Evolutionary conservation across 2,329 filamentous ascomycete genomes (phyloP), one percentile per base, ranked within the genome.

Genomic region (Zelopaecilomyces penicillatus): DNA sequence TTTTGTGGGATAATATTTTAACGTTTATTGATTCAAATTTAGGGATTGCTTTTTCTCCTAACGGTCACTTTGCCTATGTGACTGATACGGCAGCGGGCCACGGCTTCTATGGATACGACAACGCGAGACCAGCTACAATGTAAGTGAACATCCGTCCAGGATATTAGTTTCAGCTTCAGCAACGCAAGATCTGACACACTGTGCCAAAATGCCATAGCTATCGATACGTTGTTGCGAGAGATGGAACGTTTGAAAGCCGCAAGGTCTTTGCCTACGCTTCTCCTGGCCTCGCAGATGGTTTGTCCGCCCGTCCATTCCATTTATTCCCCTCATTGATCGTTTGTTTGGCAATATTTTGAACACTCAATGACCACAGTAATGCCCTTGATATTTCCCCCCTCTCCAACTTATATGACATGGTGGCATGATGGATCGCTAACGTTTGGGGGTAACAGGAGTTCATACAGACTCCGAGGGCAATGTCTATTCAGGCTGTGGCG

Each of bases 401-500:
- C 70, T 37, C 57, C 77, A 27, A 56, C 19, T 19, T 19, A 19
- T 19, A 19, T 19, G 19, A 19, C 2, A 19, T 19, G 19, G 19
- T 19, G 19, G 19, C 19, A 19, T 19, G 19, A 76, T 76, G 51
- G 67, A 11, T 63, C 74, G 30, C 54, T 77, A 0, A 78, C 79
- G 47, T 70, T 72, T 2, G 69, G 19, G 19, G 19, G 19, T 71
- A 54, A 68, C 69, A 1, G 67, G 71, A 35, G 70, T 74, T 45
- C 71, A 72, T 45, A 69, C 65, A 44, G 71, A 74, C 40, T 50
- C 62, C 0, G 42, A 64, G 4, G 73, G 71, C 1, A 73, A 75
- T 43, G 66, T 76, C 0, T 75, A 73, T 56, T 61, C 66, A 30
- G 72, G 69, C 3, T 71, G 67, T 39, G 69, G 69, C 3, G 71